These are phyloP conservation scores for Canavalia ensiformis DNA, from an alignment of 306 rosid species.

Conservation along the genomic window DNA sequence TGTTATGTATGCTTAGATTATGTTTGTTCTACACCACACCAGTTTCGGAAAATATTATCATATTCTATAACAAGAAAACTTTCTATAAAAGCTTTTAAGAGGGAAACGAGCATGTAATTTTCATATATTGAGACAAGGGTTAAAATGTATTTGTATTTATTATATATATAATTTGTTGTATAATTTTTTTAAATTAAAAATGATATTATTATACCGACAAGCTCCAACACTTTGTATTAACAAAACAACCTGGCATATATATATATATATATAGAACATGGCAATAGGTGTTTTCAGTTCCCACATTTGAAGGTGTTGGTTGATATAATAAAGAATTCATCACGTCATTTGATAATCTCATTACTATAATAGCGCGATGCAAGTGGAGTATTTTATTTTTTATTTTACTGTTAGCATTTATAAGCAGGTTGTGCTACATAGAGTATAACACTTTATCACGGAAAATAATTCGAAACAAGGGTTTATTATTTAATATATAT, in stretches of 20 bases:
- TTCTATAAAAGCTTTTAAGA: not conserved
- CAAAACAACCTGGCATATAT: not conserved
- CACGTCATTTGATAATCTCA: not conserved
- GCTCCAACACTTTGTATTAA: not conserved
- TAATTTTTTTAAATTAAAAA: too few species aligned
- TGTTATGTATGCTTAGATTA: not conserved
- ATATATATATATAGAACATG: not conserved
- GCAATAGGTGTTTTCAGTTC: not conserved
- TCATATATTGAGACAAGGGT: not conserved
- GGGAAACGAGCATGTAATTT: not conserved
- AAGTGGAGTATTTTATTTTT: not conserved
- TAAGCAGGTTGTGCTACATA: not conserved
- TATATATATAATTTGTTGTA: too few species aligned
- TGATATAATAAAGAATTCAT: not conserved
- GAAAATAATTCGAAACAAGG: not conserved
- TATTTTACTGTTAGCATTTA: not conserved
- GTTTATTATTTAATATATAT: not conserved
- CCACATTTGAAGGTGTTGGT: not conserved
- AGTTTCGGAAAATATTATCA: not conserved
- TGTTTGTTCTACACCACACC: not conserved
- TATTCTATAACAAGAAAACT: not conserved
- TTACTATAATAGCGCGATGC: conserved; percentile 2
- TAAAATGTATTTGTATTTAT: not conserved
- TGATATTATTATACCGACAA: not conserved
- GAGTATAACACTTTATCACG: not conserved